Evolutionary conservation across 331 rosid species (phyloP).

Genomic region (Acacia concinna): DNA sequence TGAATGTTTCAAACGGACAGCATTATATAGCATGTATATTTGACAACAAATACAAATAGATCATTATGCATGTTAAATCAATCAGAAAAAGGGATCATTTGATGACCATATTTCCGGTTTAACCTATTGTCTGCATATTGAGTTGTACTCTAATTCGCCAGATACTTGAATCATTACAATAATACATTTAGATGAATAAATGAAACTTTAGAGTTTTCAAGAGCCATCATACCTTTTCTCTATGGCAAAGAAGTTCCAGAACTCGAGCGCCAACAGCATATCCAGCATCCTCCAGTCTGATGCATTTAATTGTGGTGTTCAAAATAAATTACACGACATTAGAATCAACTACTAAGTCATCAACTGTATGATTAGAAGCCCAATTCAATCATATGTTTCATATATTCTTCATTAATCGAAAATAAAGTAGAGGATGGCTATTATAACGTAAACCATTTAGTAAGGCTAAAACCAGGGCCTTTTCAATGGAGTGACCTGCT

Average conservation of each 20-base stretch:
- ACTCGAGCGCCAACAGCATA: slow-evolving; percentile 99
- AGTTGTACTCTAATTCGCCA: neutral
- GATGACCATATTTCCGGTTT: neutral
- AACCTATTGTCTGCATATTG: neutral
- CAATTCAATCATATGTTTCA: slow-evolving; percentile 7
- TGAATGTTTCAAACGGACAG: neutral
- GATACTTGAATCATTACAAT: neutral
- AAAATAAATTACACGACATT: neutral
- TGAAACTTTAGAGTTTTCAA: slow-evolving; percentile 7
- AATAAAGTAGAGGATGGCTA: neutral
- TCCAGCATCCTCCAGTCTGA: slow-evolving; percentile 95
- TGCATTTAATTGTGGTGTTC: slow-evolving; percentile 34
- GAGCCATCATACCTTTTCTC: slow-evolving; percentile 72
- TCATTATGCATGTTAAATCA: neutral
- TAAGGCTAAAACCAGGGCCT: slow-evolving; percentile 5
- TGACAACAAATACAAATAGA: slow-evolving; percentile 5
- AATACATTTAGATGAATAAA: slow-evolving; percentile 5
- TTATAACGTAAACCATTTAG: neutral
- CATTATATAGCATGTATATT: neutral
- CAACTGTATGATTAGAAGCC: neutral
- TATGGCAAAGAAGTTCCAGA: slow-evolving; percentile 92
- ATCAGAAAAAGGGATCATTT: neutral
- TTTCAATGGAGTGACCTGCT: neutral
- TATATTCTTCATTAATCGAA: neutral
- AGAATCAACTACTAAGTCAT: slow-evolving; percentile 7